Base-by-base conservation (phyloP, 306 rosid genomes). In the Ceratonia siliqua region DNA sequence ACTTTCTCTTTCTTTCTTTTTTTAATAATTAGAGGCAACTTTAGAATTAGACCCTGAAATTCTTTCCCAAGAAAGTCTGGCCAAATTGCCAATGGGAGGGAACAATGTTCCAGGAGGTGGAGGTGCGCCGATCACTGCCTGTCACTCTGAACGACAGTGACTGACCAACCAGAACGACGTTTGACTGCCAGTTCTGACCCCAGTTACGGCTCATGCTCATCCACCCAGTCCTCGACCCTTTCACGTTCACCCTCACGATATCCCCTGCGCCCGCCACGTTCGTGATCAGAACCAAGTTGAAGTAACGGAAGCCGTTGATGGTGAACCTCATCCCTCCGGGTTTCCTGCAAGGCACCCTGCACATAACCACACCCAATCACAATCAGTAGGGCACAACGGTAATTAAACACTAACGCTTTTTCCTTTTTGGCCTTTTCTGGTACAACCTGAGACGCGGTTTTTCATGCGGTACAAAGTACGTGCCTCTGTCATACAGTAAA, bases 191-290 rank as follows among this genome's bases (percentile, higher is more conserved):
- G 50, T 86, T 86, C 74, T 86, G 90, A 43, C 90, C 90, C 90
- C 87, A 86, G 65, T 86, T 86, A 0, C 88, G 81, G 39, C 83
- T 86, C 90, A 83, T 1, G 33, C 67, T 59, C 83, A 81, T 79
- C 90, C 90, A 86, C 10, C 64, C 84, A 4, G 83, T 81, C 12
- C 67, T 78, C 20, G 86, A 67, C 0, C 90, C 90, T 17, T 81
- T 86, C 27, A 86, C 67, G 72, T 77, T 81, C 36, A 55, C 90
- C 70, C 46, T 76, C 71, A 78, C 78, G 2, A 86, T 56, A 58
- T 86, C 86, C 20, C 88, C 90, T 28, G 88, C 90, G 4, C 88
- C 90, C 10, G 85, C 90, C 24, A 86, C 90, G 79, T 86, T 86
- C 33, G 79, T 76, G 67, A 86, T 57, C 74, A 86, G 8, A 3